These are phyloP conservation scores for Poteriospumella lacustris DNA, from an alignment of 108 stramenopile genomes.

Conservation along the genomic window DNA sequence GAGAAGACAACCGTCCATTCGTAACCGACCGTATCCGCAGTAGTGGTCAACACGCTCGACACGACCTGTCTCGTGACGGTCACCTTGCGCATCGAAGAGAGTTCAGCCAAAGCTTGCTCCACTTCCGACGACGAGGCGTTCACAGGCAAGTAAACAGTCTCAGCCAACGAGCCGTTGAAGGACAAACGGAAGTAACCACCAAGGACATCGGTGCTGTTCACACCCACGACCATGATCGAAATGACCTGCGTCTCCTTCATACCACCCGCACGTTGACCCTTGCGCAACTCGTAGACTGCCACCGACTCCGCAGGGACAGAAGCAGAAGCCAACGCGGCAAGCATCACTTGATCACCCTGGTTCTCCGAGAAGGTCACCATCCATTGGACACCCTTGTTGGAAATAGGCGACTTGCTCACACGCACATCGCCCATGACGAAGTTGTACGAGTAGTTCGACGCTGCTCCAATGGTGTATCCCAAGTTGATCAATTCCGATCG, in stretches of 20 bases:
- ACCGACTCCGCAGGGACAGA: conserved; percentile 28
- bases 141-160: conserved; percentile 51
- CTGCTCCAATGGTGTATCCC: conserved; percentile 46
- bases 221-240: conserved; percentile 28
- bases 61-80: conserved; percentile 31
- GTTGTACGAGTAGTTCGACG: conserved; percentile 30
- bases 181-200: conserved; percentile 61
- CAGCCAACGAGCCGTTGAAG: conserved; percentile 51
- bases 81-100: conserved; percentile 40
- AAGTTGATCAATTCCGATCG: conserved; percentile 54
- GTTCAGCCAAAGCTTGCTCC: conserved; percentile 56
- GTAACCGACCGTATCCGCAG: conserved; percentile 24
- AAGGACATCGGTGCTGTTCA: conserved; percentile 2
- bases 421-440: conserved; percentile 44
- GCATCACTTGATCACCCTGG: conserved; percentile 56
- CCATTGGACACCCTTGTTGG: conserved; percentile 61
- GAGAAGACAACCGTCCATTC: conserved; percentile 60
- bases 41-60: background rate
- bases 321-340: background rate
- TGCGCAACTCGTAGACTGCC: background rate
- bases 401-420: conserved; percentile 45
- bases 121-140: conserved; percentile 55
- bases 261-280: conserved; percentile 25
- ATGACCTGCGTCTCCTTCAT: conserved; percentile 54
- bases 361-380: conserved; percentile 59